Conservation (phyloP, 2,329 filamentous ascomycete species). For the Aspergillus sp. region DNA sequence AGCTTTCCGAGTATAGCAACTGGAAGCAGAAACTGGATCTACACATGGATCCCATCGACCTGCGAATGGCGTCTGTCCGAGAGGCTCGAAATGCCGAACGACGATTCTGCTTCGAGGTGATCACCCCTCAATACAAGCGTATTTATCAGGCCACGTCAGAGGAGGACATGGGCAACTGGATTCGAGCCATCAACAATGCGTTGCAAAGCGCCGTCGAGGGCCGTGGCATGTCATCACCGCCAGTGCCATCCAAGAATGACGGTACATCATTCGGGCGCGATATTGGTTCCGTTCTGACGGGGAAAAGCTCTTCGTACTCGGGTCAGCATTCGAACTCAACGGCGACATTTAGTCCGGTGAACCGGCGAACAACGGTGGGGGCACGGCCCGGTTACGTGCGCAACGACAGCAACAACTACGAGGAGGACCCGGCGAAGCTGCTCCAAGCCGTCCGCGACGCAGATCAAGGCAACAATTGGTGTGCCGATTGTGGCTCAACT, state of each 20-base stretch:
- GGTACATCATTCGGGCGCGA: conserved; percentile 64
- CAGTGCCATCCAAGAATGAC: conserved; percentile 41
- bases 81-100: conserved; percentile 92
- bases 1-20: conserved; percentile 95
- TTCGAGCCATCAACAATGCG: conserved; percentile 91
- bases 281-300: conserved; percentile 85
- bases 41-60: conserved; percentile 95
- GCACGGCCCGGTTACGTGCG: conserved; percentile 68
- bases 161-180: conserved; percentile 97
- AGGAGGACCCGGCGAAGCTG: conserved; percentile 76
- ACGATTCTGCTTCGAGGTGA: conserved; percentile 96
- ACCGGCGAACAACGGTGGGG: conserved; percentile 82
- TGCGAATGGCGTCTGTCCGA: conserved; percentile 91
- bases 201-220: conserved; percentile 92
- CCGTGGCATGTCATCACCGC: conserved; percentile 46
- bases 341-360: conserved; percentile 50
- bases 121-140: conserved; percentile 89
- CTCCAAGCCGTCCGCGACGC: conserved; percentile 80
- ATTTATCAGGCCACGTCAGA: conserved; percentile 97
- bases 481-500: conserved; percentile 86
- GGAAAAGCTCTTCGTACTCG: conserved; percentile 65
- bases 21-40: conserved; percentile 97
- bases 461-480: conserved; percentile 87
- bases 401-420: conserved; percentile 61
- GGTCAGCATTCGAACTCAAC: conserved; percentile 45